Conservation (phyloP, 2,329 filamentous ascomycete species). For the Fusarium abutilonis region DNA sequence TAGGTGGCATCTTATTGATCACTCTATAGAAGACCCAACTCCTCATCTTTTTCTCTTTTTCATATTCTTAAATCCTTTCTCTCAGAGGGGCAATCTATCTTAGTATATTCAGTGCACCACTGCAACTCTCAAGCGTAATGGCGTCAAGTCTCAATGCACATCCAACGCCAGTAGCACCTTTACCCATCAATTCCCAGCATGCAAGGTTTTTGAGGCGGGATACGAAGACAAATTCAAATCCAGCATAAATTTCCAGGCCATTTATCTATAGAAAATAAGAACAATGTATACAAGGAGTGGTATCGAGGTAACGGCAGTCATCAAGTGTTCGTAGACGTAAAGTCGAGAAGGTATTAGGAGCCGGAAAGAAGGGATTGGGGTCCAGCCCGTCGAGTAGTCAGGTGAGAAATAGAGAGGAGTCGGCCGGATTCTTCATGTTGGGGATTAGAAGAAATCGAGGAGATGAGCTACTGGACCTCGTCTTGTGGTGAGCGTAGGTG, state of each 20-base stretch:
- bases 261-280: constrained; percentile 37
- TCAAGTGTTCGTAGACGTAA: constrained; percentile 36
- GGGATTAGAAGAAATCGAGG: neutral
- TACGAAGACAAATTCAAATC: constrained; percentile 35
- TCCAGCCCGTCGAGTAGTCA: constrained; percentile 11
- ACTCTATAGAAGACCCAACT: constrained; percentile 18
- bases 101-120: constrained; percentile 15
- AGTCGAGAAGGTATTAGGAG: constrained; percentile 17
- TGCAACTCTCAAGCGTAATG: constrained; percentile 10
- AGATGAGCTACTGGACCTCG: neutral
- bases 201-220: constrained; percentile 27
- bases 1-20: constrained; percentile 17
- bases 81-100: constrained; percentile 6
- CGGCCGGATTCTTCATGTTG: constrained; percentile 1
- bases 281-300: constrained; percentile 39
- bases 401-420: neutral
- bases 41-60: constrained; percentile 21
- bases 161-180: constrained; percentile 42
- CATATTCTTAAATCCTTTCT: constrained; percentile 15
- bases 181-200: constrained; percentile 24
- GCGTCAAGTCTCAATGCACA: constrained; percentile 26
- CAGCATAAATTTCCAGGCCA: constrained; percentile 40
- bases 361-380: constrained; percentile 11
- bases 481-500: neutral
- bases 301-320: constrained; percentile 38